Base-by-base conservation (phyloP, 2,329 filamentous ascomycete genomes). In the Didymella pinodella region DNA sequence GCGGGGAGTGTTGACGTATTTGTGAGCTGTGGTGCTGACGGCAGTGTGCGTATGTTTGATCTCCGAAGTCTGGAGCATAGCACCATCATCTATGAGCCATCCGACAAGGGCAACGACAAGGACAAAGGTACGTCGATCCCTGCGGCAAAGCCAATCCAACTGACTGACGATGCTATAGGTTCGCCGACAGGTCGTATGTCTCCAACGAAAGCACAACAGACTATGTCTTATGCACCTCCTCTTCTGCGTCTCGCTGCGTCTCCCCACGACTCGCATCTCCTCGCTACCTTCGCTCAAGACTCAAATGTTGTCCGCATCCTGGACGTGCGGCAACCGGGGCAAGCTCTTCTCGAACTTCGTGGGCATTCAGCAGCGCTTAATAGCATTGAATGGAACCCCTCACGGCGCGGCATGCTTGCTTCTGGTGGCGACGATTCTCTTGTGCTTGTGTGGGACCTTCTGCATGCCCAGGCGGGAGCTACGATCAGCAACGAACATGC, bases 1-100 rank as follows among this genome's bases (percentile, higher is more conserved):
- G 95, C 95, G 48, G 95, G 96, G 68, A 97, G 93, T 69, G 92
- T 97, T n/a, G 95, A 99, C 72, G 93, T 98, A 1, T 99, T 99
- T 76, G 95, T 98, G 31, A 97, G 92, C 77, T 99, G 95, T 76
- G 95, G 95, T 50, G 94, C 96, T 55, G 95, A 99, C 75, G 95
- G 95, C 38, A 98, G 94, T 76, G 95, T 99, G 26, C 88, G 95
- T 69, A 99, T 99, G 95, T 99, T 99, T 78, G 95, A 99, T 78
- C 83, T 99, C 61, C 88, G 95, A 73, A 98, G 94, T 77, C 81
- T 99, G 52, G 95, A 99, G 76, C 95, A 99, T 77, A 97, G 93
- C 66, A 99, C 95, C 49, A 99, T 99, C 76, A 99, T 99, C 65
- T 99, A 99, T 76, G 95, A 99, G 78, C 95, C 95, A 4, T 94